These are phyloP conservation scores for Ophiocordyceps australis DNA, from an alignment of 2,329 filamentous ascomycete genomes.

Conservation along the genomic window DNA sequence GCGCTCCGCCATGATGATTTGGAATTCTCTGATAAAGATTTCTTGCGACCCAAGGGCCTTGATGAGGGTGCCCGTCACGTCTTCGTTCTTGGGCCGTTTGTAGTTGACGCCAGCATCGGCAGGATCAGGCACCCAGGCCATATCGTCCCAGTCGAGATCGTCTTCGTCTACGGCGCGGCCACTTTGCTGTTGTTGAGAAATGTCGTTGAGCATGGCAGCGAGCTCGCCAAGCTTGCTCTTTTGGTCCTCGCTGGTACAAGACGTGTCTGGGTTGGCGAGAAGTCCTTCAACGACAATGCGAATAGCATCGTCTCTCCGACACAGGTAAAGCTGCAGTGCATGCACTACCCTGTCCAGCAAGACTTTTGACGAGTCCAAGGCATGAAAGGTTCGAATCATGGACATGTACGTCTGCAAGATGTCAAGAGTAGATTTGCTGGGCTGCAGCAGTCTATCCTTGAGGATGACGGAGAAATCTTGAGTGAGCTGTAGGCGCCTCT, in stretches of 20 bases:
- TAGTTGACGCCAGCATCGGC: conserved; percentile 88
- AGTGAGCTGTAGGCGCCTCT: conserved; percentile 51
- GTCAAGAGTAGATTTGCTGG: conserved; percentile 57
- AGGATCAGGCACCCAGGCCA: conserved; percentile 85
- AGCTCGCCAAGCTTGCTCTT: conserved; percentile 45
- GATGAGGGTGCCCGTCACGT: conserved; percentile 83
- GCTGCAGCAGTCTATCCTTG: conserved; percentile 50
- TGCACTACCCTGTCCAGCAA: conserved; percentile 57
- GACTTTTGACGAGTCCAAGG: conserved; percentile 60
- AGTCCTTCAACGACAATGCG: conserved; percentile 60
- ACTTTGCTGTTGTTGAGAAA: conserved; percentile 33
- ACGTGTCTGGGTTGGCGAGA: conserved; percentile 40
- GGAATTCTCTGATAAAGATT: conserved; percentile 85
- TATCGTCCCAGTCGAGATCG: conserved; percentile 77
- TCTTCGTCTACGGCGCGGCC: conserved; percentile 41
- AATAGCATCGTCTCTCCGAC: conserved; percentile 60
- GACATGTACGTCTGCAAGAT: conserved; percentile 64
- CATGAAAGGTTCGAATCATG: conserved; percentile 61
- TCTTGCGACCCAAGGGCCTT: conserved; percentile 79
- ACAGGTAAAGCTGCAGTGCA: conserved; percentile 57
- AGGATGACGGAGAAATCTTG: conserved; percentile 49
- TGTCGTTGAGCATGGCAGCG: conserved; percentile 45
- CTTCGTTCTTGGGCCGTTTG: conserved; percentile 71
- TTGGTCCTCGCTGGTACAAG: conserved; percentile 23
- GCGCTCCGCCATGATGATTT: conserved; percentile 72